phyloP scores from a whole-genome alignment of 1,139 yeast species.

The Insectozyma bohioensis region DNA sequence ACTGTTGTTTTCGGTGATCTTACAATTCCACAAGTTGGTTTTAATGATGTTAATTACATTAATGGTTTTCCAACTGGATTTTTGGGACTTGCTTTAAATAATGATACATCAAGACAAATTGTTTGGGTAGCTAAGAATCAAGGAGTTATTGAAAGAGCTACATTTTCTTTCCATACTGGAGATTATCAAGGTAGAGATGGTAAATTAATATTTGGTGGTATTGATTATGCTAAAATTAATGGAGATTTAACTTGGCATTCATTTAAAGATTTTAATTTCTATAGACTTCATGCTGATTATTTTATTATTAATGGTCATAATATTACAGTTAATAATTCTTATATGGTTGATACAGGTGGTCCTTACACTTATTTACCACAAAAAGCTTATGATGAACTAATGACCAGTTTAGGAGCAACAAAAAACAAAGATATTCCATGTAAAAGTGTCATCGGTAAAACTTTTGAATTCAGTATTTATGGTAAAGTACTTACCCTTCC shows the following conservation, averaged over 20 bases:
- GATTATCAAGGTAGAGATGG: too few relatives aligned
- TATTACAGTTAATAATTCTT: conserved; percentile 3
- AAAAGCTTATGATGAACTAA: conserved; percentile 14
- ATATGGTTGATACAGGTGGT: conserved; percentile 6
- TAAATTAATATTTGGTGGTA: conserved; percentile 7
- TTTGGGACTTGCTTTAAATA: conserved; percentile 20
- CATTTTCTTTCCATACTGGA: conserved; percentile 6
- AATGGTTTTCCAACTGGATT: conserved; percentile 13
- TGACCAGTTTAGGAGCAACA: too few relatives aligned
- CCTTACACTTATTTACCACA: neutral
- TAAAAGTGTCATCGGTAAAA: too few relatives aligned
- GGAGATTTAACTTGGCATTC: conserved; percentile 4
- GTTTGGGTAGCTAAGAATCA: conserved; percentile 3
- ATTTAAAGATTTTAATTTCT: conserved; percentile 1
- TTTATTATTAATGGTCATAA: conserved; percentile 2
- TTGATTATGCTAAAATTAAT: conserved; percentile 8
- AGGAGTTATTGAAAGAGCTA: conserved; percentile 6
- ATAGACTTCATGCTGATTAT: neutral
- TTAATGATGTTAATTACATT: conserved; percentile 4
- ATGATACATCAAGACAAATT: conserved; percentile 10
- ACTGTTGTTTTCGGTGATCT: conserved; percentile 2
- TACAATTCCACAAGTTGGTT: conserved; percentile 2
- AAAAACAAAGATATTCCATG: too few relatives aligned
- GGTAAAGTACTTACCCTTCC: conserved; percentile 6
- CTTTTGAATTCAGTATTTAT: conserved; percentile 4